phyloP scores from a whole-genome alignment of 495 filamentous ascomycete species.

The Halenospora varia region DNA sequence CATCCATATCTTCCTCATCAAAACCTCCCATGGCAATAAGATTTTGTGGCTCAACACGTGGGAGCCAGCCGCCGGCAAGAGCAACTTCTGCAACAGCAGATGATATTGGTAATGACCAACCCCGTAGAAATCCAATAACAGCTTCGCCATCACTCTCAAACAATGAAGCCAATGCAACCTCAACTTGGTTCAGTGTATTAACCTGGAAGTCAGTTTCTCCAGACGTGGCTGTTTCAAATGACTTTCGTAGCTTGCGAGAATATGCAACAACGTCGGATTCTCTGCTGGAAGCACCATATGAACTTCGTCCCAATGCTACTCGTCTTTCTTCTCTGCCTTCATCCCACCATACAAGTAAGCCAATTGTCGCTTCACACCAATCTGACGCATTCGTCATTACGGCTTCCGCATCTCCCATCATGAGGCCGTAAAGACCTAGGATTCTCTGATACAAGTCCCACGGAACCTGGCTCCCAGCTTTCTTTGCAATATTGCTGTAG shows the following conservation, averaged over 20 bases:
- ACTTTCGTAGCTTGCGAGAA: slow-evolving; percentile 34
- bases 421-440: slow-evolving; percentile 65
- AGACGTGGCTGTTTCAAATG: slow-evolving; percentile 39
- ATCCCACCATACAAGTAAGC: slow-evolving; percentile 84
- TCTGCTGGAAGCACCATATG: slow-evolving; percentile 20
- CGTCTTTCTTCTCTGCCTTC: slow-evolving; percentile 57
- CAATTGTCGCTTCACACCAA: slow-evolving; percentile 83
- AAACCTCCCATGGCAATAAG: slow-evolving; percentile 39
- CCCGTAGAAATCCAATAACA: slow-evolving; percentile 65
- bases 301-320: slow-evolving; percentile 34
- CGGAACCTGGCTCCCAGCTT: slow-evolving; percentile 77
- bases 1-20: slow-evolving; percentile 51
- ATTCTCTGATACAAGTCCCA: slow-evolving; percentile 83
- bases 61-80: slow-evolving; percentile 70
- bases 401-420: slow-evolving; percentile 64
- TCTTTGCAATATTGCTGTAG: slow-evolving; percentile 60
- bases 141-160: slow-evolving; percentile 74
- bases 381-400: slow-evolving; percentile 69
- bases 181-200: slow-evolving; percentile 65
- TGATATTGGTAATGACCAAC: slow-evolving; percentile 74
- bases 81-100: slow-evolving; percentile 78
- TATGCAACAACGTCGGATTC: slow-evolving; percentile 40
- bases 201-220: slow-evolving; percentile 54
- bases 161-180: slow-evolving; percentile 74
- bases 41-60: slow-evolving; percentile 40